A percentile compares a stretch with the other conserved stretches of the same genome.
These are phyloP conservation scores for Rubroshorea leprosula DNA, from an alignment of 345 rosid species.

Conservation along the genomic window DNA sequence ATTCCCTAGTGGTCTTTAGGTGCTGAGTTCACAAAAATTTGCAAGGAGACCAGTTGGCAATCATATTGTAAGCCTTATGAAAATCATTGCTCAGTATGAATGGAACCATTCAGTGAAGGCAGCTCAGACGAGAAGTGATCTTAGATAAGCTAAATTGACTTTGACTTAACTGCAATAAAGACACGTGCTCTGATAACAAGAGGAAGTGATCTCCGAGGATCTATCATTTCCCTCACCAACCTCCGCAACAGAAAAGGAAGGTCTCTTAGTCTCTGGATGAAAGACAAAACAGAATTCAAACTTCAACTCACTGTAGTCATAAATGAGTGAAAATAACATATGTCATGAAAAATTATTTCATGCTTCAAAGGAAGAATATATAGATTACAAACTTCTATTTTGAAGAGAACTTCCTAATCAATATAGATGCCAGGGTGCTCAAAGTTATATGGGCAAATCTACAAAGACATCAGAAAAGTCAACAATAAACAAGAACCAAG, in stretches of 20 bases:
- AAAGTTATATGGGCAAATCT: no score
- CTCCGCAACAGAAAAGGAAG: slow-evolving; percentile 84
- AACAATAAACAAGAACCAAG: background rate
- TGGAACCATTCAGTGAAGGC: no score
- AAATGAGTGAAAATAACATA: background rate
- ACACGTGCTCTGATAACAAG: slow-evolving; percentile 74
- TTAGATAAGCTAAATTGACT: slow-evolving; percentile 24
- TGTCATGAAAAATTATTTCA: background rate
- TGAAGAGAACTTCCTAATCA: no score
- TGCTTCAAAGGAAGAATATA: background rate
- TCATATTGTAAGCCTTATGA: no score
- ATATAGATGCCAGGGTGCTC: no score
- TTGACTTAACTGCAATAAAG: slow-evolving; percentile 79
- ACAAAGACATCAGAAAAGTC: background rate
- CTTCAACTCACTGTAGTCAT: background rate
- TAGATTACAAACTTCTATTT: no score
- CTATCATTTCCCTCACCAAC: slow-evolving; percentile 64
- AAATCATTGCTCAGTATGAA: no score
- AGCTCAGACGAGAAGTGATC: no score
- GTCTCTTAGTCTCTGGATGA: slow-evolving; percentile 71
- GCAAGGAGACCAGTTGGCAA: no score
- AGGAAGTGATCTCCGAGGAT: slow-evolving; percentile 90
- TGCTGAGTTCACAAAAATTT: no score
- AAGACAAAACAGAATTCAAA: slow-evolving; percentile 8
- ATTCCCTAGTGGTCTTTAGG: no score